phyloP scores from a whole-genome alignment of 2,329 filamentous ascomycete species.

The Aspergillus fischeri region DNA sequence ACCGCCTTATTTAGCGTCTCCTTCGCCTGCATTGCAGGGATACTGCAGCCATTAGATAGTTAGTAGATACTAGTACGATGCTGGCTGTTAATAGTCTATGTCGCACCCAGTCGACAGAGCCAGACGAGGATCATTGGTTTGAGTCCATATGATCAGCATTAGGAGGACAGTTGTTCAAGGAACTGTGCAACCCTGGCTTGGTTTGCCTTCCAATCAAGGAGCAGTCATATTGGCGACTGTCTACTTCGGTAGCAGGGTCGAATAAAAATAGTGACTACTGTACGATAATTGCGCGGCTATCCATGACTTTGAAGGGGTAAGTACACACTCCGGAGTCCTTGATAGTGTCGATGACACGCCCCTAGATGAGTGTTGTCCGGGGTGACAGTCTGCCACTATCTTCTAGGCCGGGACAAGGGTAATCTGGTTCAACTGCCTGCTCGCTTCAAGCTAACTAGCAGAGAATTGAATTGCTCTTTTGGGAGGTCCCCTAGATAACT shows the following conservation, averaged over 20 bases:
- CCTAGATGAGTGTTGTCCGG: background rate
- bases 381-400: background rate
- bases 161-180: conserved; percentile 6
- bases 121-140: conserved; percentile 5
- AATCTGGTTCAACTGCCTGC: background rate
- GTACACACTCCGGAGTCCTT: background rate
- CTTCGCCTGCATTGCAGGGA: background rate
- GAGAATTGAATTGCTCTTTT: background rate
- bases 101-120: background rate
- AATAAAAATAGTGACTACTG: background rate
- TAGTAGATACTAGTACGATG: background rate
- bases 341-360: background rate
- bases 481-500: background rate
- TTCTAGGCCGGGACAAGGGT: background rate
- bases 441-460: background rate
- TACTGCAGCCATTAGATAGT: background rate
- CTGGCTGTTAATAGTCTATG: background rate
- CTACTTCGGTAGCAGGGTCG: background rate
- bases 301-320: background rate
- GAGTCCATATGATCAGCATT: conserved; percentile 3
- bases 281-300: background rate
- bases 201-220: background rate
- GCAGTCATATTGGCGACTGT: background rate
- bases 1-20: background rate
- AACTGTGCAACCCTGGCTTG: conserved; percentile 8